Base-by-base conservation (phyloP, 805 yeast genomes). In the Saturnispora dispora region DNA sequence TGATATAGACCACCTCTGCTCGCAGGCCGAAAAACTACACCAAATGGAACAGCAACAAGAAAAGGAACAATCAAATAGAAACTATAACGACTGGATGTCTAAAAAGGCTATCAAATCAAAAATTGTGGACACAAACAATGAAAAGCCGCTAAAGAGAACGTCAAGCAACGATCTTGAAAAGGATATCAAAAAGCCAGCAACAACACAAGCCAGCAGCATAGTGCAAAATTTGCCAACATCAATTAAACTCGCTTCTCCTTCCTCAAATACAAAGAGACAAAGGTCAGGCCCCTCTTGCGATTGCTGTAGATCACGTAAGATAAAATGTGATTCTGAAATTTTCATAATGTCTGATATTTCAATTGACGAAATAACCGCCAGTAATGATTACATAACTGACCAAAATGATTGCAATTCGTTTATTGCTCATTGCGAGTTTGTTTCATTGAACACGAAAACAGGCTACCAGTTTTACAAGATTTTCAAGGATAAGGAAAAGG, bases 241-340 rank as follows among this genome's bases (percentile, higher is more conserved):
- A 18, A 63, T 65, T 46, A 65, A 65, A 54, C 47, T 65, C 25
- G 68, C 67, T 0, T 65, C 68, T 6, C 69, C 70, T 3, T 63
- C 69, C 5, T 46, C 59, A 3, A 54, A 59, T 10, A 56, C 66
- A 10, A 63, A 64, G 36, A 68, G 88, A 58, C 90, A 84, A 66
- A 68, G 91, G 53, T 70, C 78, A 18, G 89, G 91, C 0, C 89
- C 89, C 3, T 79, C 85, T 40, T 84, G 91, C 64, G 89, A 84
- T 62, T 69, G 77, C 46, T 84, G 91, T 63, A 71, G 89, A 50
- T 60, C 77, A 15, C 73, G 88, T 52, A 84, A 84, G 62, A 83
- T 83, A 52, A 84, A 81, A 65, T 84, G 91, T 67, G 81, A 83
- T 63, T 87, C 90, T 2, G 81, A 74, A 57, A 77, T 83, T 28